A percentile compares a stretch with the other conserved stretches of the same genome.
Conservation (phyloP, 352 stramenopile genomes). For the Ophiocytium majus region DNA sequence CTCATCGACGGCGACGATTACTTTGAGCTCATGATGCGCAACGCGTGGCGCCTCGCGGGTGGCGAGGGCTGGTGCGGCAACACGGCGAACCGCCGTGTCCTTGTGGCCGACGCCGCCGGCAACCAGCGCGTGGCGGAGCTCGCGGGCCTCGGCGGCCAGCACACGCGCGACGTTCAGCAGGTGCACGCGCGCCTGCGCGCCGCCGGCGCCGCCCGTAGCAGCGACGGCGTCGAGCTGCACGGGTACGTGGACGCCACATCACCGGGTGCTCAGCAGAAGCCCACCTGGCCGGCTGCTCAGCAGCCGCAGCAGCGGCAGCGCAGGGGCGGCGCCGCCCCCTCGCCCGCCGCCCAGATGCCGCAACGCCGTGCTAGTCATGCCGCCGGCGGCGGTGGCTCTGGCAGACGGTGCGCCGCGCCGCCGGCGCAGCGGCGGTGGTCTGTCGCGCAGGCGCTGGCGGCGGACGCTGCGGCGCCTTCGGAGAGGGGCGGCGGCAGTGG, state of each 20-base stretch:
- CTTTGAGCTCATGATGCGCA: slow-evolving; percentile 86
- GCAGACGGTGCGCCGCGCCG: too few relatives aligned
- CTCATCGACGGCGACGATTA: slow-evolving; percentile 84
- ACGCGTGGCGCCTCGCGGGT: slow-evolving; percentile 63
- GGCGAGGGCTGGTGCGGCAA: slow-evolving; percentile 75
- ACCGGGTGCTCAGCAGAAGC: too few relatives aligned
- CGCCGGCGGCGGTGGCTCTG: too few relatives aligned
- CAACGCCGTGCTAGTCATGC: too few relatives aligned
- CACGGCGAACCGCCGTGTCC: slow-evolving; percentile 75
- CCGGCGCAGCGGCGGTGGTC: too few relatives aligned
- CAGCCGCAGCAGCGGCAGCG: neutral
- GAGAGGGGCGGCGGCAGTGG: neutral
- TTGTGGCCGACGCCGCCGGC: slow-evolving; percentile 67
- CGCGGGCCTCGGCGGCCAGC: slow-evolving; percentile 72
- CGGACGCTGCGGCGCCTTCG: neutral
- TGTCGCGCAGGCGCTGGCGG: neutral
- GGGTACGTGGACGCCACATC: neutral
- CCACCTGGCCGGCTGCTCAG: too few relatives aligned
- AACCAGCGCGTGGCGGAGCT: slow-evolving; percentile 71
- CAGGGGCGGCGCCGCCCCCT: too few relatives aligned
- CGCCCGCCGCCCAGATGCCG: too few relatives aligned
- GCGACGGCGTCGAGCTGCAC: neutral
- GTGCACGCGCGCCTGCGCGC: slow-evolving; percentile 52
- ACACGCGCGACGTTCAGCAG: slow-evolving; percentile 66
- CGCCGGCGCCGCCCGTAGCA: slow-evolving; percentile 12